phyloP scores from a whole-genome alignment of 306 rosid species.

The Glycyrrhiza uralensis region DNA sequence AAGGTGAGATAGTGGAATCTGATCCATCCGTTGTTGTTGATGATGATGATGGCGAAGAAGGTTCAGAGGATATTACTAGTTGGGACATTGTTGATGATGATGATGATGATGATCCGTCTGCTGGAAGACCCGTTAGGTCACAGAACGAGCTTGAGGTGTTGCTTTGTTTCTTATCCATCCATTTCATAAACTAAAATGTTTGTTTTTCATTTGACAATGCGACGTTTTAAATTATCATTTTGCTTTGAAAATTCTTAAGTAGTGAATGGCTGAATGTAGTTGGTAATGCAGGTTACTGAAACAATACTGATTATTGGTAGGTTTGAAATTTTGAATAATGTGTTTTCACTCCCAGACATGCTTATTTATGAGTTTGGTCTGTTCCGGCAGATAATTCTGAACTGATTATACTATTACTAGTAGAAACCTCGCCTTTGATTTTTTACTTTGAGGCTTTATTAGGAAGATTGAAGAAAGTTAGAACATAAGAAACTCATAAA shows the following conservation, averaged over 20 bases:
- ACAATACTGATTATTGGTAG: background rate
- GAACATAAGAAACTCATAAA: background rate
- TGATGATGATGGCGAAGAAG: background rate
- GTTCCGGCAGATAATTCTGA: background rate
- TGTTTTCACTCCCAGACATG: background rate
- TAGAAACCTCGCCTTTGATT: background rate
- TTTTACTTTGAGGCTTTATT: background rate
- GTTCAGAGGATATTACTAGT: background rate
- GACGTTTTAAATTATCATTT: background rate
- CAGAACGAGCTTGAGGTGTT: conserved; percentile 57
- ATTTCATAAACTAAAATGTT: background rate
- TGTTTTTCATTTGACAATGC: background rate
- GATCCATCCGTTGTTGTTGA: conserved; percentile 8
- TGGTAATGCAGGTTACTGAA: background rate
- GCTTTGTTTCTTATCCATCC: background rate
- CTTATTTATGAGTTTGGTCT: background rate
- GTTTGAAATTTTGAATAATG: background rate
- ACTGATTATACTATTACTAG: background rate
- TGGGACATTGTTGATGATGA: background rate
- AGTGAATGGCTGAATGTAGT: background rate
- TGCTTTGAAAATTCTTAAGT: too few species aligned
- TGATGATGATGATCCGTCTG: background rate
- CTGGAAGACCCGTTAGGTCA: conserved; percentile 33
- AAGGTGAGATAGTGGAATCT: conserved; percentile 64
- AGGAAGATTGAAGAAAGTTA: background rate